Base-by-base conservation (phyloP, 2,329 filamentous ascomycete species). In the Colletotrichum zoysiae region DNA sequence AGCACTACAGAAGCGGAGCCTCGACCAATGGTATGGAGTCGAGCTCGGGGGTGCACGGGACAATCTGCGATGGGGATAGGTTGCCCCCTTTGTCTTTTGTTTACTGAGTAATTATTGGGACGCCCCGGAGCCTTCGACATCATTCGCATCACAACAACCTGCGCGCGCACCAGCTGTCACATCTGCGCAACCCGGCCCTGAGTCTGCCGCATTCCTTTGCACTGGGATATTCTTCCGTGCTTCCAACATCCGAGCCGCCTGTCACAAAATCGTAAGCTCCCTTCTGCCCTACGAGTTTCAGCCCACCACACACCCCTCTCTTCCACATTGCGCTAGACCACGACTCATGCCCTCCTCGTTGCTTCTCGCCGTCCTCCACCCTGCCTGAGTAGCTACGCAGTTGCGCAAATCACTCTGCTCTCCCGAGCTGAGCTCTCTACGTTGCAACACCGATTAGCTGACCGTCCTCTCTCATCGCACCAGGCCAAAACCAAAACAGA, bases 21-120 rank as follows among this genome's bases (percentile, higher is more conserved):
- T 55, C 42, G 20, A 48, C 70, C 59, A 72, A 67, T 72, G 38
- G 30, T 14, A 64, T 59, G 51, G 44, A 44, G 60, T 40, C 65
- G 60, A 65, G 48, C 65, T 55, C 42, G 67, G 50, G 55, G 60
- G 70, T 63, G 60, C 70, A 70, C 70, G 70, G 70, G 69, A 56
- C 60, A 72, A 69, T 60, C 46, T 71, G 51, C 63, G 64, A 63
- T 71, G 16, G 56, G n/a, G n/a, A 42, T 58, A 58, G 56, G 56
- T 58, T 58, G 55, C 68, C 64, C 70, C 70, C 55, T 65, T 59
- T 72, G 70, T 70, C 53, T 58, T 67, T 58, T 71, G 65, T 58
- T 58, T 58, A 58, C 56, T 58, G 56, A 38, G 38, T 26, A 48
- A 48, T 48, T 23, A 42, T 58, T 58, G 56, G 14, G 56, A 18